Evolutionary conservation across 2,329 filamentous ascomycete species (phyloP).

Genomic region (Claviceps pusilla): DNA sequence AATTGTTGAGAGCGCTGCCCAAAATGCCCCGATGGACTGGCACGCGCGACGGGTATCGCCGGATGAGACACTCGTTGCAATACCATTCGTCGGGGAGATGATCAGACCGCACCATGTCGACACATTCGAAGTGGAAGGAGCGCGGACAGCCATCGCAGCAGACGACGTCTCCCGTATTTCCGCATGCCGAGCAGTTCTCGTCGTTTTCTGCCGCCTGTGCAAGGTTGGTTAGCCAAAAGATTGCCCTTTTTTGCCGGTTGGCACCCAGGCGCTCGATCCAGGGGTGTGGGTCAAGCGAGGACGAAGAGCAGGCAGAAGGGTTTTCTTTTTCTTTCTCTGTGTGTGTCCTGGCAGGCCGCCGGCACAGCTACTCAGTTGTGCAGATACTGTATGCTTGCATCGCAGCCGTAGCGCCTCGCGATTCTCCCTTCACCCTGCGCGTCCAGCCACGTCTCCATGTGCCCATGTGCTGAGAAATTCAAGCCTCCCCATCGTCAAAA

Average conservation of each 20-base stretch:
- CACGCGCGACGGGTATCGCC: slow-evolving; percentile 30
- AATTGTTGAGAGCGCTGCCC: slow-evolving; percentile 43
- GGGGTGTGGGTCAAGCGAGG: not conserved
- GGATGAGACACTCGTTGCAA: slow-evolving; percentile 56
- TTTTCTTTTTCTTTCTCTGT: too few species aligned
- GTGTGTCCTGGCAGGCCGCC: too few species aligned
- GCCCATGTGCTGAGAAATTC: not conserved
- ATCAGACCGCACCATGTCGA: slow-evolving; percentile 62
- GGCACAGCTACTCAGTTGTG: too few species aligned
- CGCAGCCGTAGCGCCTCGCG: too few species aligned
- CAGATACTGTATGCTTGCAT: too few species aligned
- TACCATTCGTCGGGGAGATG: slow-evolving; percentile 66
- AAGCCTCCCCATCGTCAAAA: not conserved
- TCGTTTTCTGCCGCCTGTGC: slow-evolving; percentile 51
- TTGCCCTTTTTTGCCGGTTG: not conserved
- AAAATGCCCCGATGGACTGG: slow-evolving; percentile 41
- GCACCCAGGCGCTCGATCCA: not conserved
- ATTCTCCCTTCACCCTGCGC: too few species aligned
- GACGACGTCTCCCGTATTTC: slow-evolving; percentile 67
- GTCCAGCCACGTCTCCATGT: not conserved
- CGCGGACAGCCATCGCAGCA: slow-evolving; percentile 88
- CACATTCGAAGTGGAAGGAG: slow-evolving; percentile 80
- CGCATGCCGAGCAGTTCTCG: slow-evolving; percentile 78
- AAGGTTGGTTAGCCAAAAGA: slow-evolving; percentile 17
- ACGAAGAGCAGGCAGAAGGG: not conserved